These are phyloP conservation scores for Parachlorella kessleri DNA, from an alignment of 139 green algal genomes.

Conservation along the genomic window DNA sequence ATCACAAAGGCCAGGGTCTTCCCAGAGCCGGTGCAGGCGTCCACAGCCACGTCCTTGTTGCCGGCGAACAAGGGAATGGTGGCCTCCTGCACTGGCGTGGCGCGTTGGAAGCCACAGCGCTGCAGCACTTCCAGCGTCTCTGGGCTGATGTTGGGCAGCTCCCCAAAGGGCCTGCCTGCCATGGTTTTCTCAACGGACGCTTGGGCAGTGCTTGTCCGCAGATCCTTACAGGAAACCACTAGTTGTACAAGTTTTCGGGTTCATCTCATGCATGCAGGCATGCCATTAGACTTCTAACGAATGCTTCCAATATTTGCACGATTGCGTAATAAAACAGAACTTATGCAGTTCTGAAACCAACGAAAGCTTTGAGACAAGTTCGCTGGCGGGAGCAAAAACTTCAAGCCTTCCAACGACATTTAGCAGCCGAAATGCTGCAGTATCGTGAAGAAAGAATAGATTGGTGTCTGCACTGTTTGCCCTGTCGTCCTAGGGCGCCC, in stretches of 20 bases:
- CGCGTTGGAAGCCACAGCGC: constrained; percentile 57
- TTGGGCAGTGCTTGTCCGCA: background rate
- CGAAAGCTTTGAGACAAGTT: too few relatives aligned
- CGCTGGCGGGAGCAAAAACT: too few relatives aligned
- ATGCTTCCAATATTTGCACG: background rate
- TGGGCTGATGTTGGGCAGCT: constrained; percentile 41
- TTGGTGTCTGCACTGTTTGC: too few relatives aligned
- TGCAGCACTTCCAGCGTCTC: constrained; percentile 63
- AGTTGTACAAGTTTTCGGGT: background rate
- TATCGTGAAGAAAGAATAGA: too few relatives aligned
- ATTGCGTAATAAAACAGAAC: background rate
- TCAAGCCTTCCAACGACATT: too few relatives aligned
- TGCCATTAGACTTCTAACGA: background rate
- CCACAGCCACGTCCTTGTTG: constrained; percentile 97
- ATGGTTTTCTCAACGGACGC: background rate
- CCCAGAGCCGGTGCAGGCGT: constrained; percentile 95
- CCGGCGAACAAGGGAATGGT: constrained; percentile 89
- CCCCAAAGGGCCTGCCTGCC: constrained; percentile 16
- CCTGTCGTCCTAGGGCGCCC: too few relatives aligned
- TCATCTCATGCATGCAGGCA: too few relatives aligned
- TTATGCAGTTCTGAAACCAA: too few relatives aligned
- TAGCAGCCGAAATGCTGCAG: too few relatives aligned
- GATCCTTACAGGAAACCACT: background rate
- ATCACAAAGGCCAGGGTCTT: constrained; percentile 98
- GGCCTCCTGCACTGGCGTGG: constrained; percentile 94